Evolutionary conservation across 208 protist species (phyloP).

Genomic region (Leishmania braziliensis): DNA sequence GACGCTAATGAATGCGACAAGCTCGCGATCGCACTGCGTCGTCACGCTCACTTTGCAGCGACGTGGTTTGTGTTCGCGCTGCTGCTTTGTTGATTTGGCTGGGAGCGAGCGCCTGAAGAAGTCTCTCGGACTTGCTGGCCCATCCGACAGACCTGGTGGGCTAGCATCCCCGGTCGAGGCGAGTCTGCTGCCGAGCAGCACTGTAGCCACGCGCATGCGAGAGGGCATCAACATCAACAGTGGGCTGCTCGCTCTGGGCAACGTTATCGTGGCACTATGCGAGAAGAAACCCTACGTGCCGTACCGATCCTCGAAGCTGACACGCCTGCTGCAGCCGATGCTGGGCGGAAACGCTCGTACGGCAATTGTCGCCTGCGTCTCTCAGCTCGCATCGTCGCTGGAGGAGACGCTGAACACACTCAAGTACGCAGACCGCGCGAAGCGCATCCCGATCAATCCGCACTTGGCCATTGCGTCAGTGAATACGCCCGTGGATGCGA

Average conservation of each 20-base stretch:
- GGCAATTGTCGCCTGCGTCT: constrained; percentile 95
- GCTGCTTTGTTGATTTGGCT: constrained; percentile 95
- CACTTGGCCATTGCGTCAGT: constrained; percentile 47
- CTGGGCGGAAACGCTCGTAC: constrained; percentile 92
- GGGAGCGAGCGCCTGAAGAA: constrained; percentile 93
- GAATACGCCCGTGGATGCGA: constrained; percentile 42
- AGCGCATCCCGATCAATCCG: constrained; percentile 92
- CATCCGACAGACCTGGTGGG: neutral
- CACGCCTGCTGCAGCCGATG: constrained; percentile 93
- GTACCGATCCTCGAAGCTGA: constrained; percentile 95
- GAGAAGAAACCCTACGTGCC: constrained; percentile 88
- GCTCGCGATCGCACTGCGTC: constrained; percentile 93
- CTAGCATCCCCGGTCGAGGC: constrained; percentile 3
- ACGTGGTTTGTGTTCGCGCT: constrained; percentile 62
- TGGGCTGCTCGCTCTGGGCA: constrained; percentile 93
- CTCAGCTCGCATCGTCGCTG: constrained; percentile 83
- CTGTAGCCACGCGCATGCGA: constrained; percentile 71
- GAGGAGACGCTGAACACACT: constrained; percentile 97
- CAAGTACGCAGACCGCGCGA: constrained; percentile 95
- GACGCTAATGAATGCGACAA: constrained; percentile 93
- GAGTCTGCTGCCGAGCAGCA: constrained; percentile 12
- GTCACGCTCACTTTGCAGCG: constrained; percentile 87
- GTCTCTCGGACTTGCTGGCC: constrained; percentile 45
- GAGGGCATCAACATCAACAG: constrained; percentile 95
- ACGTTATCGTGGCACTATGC: constrained; percentile 93